phyloP scores from a whole-genome alignment of 768 basidiomycete genomes.

The Pleurotus salmoneostramineus region DNA sequence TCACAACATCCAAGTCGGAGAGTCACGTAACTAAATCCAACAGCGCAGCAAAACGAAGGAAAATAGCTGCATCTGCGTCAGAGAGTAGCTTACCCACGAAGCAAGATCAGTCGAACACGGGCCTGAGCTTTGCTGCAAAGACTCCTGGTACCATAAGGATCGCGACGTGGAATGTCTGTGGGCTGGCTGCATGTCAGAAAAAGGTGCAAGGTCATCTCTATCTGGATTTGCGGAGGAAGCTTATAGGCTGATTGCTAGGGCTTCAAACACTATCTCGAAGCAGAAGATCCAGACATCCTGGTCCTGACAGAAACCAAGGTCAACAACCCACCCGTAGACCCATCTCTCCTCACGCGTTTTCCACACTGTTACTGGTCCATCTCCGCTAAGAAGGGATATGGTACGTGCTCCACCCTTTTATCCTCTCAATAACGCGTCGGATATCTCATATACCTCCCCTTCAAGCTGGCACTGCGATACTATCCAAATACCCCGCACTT shows the following conservation, averaged over 20 bases:
- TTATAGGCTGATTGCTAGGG: slow-evolving; percentile 39
- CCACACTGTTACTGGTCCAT: slow-evolving; percentile 77
- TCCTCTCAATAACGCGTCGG: too few species aligned
- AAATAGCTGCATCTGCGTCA: neutral
- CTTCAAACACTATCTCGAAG: slow-evolving; percentile 77
- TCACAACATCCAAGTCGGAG: neutral
- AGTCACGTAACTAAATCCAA: neutral
- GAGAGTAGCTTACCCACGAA: neutral
- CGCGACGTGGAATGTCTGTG: slow-evolving; percentile 78
- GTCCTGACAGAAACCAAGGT: slow-evolving; percentile 88
- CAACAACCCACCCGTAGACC: slow-evolving; percentile 65
- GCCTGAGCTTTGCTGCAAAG: slow-evolving; percentile 44
- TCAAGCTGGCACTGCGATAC: slow-evolving; percentile 77
- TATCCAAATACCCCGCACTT: slow-evolving; percentile 74
- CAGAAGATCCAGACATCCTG: slow-evolving; percentile 83
- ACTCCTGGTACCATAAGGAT: slow-evolving; percentile 46
- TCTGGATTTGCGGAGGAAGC: neutral
- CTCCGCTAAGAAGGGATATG: slow-evolving; percentile 74
- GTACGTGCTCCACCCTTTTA: slow-evolving; percentile 31
- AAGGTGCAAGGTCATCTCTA: slow-evolving; percentile 44
- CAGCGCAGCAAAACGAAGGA: neutral
- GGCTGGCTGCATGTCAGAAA: slow-evolving; percentile 69
- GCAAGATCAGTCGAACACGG: neutral
- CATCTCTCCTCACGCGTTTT: slow-evolving; percentile 50
- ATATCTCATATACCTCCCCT: neutral